Conservation (phyloP, 495 filamentous ascomycete species). For the Rhypophila decipiens region DNA sequence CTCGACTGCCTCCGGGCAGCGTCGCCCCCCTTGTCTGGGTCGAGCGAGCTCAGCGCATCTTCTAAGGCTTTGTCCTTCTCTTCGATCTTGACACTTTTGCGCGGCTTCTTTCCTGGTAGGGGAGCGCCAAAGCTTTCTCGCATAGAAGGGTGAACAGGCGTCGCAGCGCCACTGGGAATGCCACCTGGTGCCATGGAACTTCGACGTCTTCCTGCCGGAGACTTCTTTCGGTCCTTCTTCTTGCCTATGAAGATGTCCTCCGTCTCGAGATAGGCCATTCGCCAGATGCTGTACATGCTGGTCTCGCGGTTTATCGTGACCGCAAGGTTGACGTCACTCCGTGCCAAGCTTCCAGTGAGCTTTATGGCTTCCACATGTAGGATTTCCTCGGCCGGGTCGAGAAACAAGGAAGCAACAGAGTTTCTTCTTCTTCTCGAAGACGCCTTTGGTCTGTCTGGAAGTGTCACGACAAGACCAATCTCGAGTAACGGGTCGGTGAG, state of each 20-base stretch:
- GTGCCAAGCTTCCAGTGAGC: slow-evolving; percentile 9
- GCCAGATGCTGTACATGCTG: slow-evolving; percentile 73
- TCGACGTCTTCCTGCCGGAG: slow-evolving; percentile 57
- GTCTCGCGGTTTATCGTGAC: slow-evolving; percentile 73
- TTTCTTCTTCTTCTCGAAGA: slow-evolving; percentile 11
- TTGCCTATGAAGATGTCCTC: slow-evolving; percentile 46
- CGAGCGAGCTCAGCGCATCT: slow-evolving; percentile 56
- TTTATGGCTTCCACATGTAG: slow-evolving; percentile 55
- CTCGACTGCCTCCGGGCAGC: slow-evolving; percentile 69
- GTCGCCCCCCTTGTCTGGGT: slow-evolving; percentile 63
- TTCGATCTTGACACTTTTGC: slow-evolving; percentile 32
- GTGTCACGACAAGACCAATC: slow-evolving; percentile 72
- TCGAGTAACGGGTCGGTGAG: slow-evolving; percentile 84
- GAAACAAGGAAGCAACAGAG: slow-evolving; percentile 25
- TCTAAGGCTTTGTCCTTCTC: slow-evolving; percentile 47
- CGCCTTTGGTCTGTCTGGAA: slow-evolving; percentile 23
- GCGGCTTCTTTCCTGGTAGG: slow-evolving; percentile 36
- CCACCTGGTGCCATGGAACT: slow-evolving; percentile 81
- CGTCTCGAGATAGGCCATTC: slow-evolving; percentile 58
- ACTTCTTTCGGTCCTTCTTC: slow-evolving; percentile 38
- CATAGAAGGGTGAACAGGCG: slow-evolving; percentile 55
- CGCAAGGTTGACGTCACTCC: slow-evolving; percentile 58
- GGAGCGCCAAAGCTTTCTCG: slow-evolving; percentile 46
- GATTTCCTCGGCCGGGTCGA: slow-evolving; percentile 70
- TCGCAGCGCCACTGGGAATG: slow-evolving; percentile 72